Base-by-base conservation (phyloP, 805 yeast species). In the Lipomyces anomalus region DNA sequence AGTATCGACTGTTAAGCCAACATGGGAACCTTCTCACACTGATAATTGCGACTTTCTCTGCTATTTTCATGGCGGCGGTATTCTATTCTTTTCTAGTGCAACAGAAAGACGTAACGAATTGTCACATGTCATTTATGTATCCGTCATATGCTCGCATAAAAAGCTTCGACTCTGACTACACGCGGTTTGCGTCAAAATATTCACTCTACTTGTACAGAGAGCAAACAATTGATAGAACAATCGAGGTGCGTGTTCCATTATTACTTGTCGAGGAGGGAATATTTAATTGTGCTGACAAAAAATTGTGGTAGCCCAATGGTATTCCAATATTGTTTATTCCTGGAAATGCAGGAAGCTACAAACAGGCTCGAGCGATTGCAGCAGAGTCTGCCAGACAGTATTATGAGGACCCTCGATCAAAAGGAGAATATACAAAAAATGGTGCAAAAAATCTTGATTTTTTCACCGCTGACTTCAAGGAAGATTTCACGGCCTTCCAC, bases 331-430 rank as follows among this genome's bases (percentile, higher is more conserved):
- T 92, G 13, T 92, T 92, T 63, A 83, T 94, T 34, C 98, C 98
- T 0, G 99, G 99, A 0, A 92, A 94, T 61, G 98, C 98, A 0
- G 99, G 99, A 1, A 82, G 94, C 46, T 88, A 78, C 63, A 76
- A 79, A 53, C 99, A 92, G 64, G 95, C 78, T 6, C 70, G 98
- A 42, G 85, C 96, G 1, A 75, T 90, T n/a, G 97, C 97, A 0
- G 80, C 97, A 1, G 83, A 82, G 53, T 69, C 84, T 21, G 74
- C 95, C 1, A 71, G 72, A 35, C 56, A 75, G 3, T 81, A 69
- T 55, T 73, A 68, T 52, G 73, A 73, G 2, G 62, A 60, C 42
- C 36, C 60, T 13, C 38, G 53, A 51, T 30, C 49, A 44, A 58
- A 62, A 33, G 48, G 57, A 32, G n/a, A 40, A 23, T 21, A 48